Evolutionary conservation across 495 filamentous ascomycete species (phyloP).

Genomic region (Chaetomium fimeti): DNA sequence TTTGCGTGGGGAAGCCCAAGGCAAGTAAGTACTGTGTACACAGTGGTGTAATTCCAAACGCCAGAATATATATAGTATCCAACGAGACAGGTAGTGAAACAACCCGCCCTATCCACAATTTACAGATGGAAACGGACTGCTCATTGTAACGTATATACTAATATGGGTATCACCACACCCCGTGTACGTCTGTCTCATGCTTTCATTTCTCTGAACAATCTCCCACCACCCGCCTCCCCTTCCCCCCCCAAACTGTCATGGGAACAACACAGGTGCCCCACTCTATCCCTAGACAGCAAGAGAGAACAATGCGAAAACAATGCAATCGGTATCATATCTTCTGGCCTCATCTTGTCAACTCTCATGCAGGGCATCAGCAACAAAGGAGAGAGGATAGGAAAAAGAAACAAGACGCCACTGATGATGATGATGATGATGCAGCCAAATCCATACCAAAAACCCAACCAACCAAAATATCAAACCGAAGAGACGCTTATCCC

Average conservation of each 20-base stretch:
- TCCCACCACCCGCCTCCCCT: background rate
- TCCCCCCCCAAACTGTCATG: background rate
- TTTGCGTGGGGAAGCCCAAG: too few relatives aligned
- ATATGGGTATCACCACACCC: conserved; percentile 5
- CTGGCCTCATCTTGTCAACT: conserved; percentile 9
- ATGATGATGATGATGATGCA: conserved; percentile 21
- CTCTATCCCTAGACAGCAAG: background rate
- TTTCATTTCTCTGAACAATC: background rate
- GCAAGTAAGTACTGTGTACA: too few relatives aligned
- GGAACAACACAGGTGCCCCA: background rate
- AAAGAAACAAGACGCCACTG: conserved; percentile 12
- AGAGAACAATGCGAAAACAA: conserved; percentile 8
- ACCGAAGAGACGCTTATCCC: conserved; percentile 9
- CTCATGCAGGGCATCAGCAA: conserved; percentile 15
- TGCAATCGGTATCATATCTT: conserved; percentile 20
- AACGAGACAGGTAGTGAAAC: background rate
- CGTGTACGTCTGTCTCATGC: background rate
- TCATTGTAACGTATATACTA: conserved; percentile 3
- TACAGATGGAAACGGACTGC: background rate
- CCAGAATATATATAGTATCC: too few relatives aligned
- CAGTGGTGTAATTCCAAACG: too few relatives aligned
- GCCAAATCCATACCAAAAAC: conserved; percentile 12
- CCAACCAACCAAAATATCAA: conserved; percentile 5
- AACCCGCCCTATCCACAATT: background rate
- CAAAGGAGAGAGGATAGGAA: background rate